Percentiles rank a stretch among this genome's conserved stretches.
phyloP scores from a whole-genome alignment of 2,329 filamentous ascomycete species.

The Xylaria sp. region DNA sequence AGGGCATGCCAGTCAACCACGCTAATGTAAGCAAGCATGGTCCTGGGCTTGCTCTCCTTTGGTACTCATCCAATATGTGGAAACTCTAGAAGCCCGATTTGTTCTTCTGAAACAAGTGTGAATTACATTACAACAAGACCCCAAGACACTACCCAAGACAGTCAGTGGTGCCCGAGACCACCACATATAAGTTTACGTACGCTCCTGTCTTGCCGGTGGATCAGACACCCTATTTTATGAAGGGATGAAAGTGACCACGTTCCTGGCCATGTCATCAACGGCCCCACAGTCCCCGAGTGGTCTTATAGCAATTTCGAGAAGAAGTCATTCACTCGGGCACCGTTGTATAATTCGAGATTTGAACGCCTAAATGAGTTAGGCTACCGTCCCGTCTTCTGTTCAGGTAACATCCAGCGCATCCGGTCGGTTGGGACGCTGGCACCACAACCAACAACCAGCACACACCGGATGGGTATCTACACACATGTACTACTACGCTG shows the following conservation, averaged over 20 bases:
- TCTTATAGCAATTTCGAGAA: slow-evolving; percentile 1
- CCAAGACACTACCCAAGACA: background rate
- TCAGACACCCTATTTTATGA: background rate
- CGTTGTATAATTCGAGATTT: background rate
- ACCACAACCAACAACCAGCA: background rate
- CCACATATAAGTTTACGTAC: background rate
- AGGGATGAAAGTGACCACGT: slow-evolving; percentile 11
- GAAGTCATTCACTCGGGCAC: background rate
- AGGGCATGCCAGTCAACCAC: slow-evolving; percentile 4
- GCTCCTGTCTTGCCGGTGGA: no score
- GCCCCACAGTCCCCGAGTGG: background rate
- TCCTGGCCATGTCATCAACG: background rate
- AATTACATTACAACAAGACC: background rate
- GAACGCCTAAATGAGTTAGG: slow-evolving; percentile 18
- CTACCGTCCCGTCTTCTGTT: slow-evolving; percentile 13
- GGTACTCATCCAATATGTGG: slow-evolving; percentile 1
- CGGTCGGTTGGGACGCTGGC: slow-evolving; percentile 9
- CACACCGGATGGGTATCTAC: background rate
- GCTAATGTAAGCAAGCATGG: background rate
- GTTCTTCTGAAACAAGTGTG: slow-evolving; percentile 15
- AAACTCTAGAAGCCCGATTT: background rate
- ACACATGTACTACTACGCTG: background rate
- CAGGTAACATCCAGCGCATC: slow-evolving; percentile 24
- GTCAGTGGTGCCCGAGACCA: background rate
- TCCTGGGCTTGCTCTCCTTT: background rate